phyloP scores from a whole-genome alignment of 2,329 filamentous ascomycete genomes.

The Cordyceps cateniannulata region DNA sequence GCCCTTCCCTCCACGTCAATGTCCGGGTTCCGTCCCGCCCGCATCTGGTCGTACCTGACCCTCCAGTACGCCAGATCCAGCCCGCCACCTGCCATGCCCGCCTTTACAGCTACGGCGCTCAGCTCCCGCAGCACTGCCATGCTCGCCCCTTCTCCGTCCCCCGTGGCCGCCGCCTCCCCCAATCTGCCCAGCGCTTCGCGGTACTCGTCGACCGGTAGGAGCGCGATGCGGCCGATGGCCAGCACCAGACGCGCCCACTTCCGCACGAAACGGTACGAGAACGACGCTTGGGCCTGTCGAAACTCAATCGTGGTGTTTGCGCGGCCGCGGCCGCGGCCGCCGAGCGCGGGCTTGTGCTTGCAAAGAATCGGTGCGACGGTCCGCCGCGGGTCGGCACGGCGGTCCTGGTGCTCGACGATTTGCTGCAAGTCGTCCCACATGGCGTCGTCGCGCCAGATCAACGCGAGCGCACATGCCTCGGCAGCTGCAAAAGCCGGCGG shows the following conservation, averaged over 20 bases:
- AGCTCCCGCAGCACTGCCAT: background rate
- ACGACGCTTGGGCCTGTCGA: conserved; percentile 16
- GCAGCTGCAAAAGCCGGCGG: background rate
- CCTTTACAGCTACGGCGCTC: background rate
- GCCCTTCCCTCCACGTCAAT: background rate
- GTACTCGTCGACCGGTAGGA: conserved; percentile 12
- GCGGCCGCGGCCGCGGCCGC: too few relatives aligned
- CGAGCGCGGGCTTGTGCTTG: background rate
- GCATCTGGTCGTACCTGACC: background rate
- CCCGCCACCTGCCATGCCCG: background rate
- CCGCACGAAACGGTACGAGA: conserved; percentile 10
- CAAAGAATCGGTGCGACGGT: background rate
- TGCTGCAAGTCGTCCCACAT: background rate
- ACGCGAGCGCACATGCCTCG: background rate
- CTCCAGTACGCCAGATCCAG: background rate
- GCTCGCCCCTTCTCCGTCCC: background rate
- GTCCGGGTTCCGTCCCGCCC: background rate
- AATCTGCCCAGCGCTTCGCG: background rate
- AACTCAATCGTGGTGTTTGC: conserved; percentile 14
- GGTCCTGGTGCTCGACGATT: background rate
- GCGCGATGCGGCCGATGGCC: conserved; percentile 12
- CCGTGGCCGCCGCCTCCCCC: background rate
- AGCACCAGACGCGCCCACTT: conserved; percentile 15
- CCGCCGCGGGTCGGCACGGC: background rate
- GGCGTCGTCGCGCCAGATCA: background rate